Conservation (phyloP, 495 filamentous ascomycete genomes). For the Umbilicaria muhlenbergii region DNA sequence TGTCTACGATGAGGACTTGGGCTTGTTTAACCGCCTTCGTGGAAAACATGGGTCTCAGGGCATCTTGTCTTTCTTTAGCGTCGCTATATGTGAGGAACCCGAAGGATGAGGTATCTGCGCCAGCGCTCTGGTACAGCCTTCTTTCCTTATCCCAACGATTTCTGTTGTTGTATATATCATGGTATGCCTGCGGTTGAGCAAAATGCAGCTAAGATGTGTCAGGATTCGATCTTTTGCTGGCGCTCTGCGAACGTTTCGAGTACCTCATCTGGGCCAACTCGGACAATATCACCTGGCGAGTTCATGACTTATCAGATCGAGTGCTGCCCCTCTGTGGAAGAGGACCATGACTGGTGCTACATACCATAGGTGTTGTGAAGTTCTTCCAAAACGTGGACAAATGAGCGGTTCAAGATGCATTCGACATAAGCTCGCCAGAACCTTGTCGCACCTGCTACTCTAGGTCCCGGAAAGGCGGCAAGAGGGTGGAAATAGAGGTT, state of each 20-base stretch:
- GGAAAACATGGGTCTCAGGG: neutral
- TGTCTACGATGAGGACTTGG: too few relatives aligned
- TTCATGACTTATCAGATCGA: too few relatives aligned
- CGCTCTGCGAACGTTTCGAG: neutral
- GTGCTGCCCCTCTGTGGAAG: too few relatives aligned
- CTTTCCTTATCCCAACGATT: conserved; percentile 2
- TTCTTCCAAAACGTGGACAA: conserved; percentile 9
- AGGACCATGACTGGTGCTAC: neutral
- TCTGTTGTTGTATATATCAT: conserved; percentile 1
- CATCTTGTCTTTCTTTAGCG: neutral
- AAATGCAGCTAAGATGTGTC: neutral
- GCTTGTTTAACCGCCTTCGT: too few relatives aligned
- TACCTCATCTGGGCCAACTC: conserved; percentile 1
- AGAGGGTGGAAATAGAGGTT: conserved; percentile 9
- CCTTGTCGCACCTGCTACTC: conserved; percentile 1
- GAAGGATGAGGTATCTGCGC: neutral
- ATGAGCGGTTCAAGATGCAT: conserved; percentile 3
- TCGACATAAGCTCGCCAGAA: conserved; percentile 11
- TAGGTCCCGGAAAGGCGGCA: conserved; percentile 8
- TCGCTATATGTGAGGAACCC: neutral
- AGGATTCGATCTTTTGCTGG: neutral
- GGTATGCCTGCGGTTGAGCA: neutral
- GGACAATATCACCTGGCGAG: neutral
- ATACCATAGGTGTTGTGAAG: conserved; percentile 7
- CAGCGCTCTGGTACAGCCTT: neutral